Base-by-base conservation (phyloP, 768 basidiomycete genomes). In the Scleroderma citrinum region DNA sequence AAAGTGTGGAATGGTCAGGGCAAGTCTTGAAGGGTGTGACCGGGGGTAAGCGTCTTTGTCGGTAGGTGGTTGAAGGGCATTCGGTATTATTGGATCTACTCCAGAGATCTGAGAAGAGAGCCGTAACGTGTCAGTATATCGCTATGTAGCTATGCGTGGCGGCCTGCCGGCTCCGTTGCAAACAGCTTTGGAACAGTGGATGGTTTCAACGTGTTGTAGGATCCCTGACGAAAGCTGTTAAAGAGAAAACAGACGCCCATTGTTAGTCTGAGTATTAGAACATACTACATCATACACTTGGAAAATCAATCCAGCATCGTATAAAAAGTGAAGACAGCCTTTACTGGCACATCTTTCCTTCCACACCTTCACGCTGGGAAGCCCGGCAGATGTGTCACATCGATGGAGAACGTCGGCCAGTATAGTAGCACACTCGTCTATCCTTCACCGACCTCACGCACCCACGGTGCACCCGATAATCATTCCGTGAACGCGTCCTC, bases 371-470 rank as follows among this genome's bases (percentile, higher is more conserved):
- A 50, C 59, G 49, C 51, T 56, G 50, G 54, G 52, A 54, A 29
- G 13, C 51, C 58, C 38, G 59, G 62, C 65, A 61, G 64, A 69
- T 67, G 65, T 57, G 61, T 69, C 63, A 62, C 60, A 63, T 59
- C 65, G 59, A 67, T 67, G 65, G 67, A 67, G 52, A 64, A 66
- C 64, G 66, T 68, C 55, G 64, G 61, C 47, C 67, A 66, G 57
- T 66, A 58, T 45, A 53, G 42, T 46, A 67, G 52, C 44, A 17
- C 66, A 1, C 65, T 68, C 10, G 65, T 67, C 53, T 67, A 67
- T 48, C 62, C 65, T 23, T 51, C 63, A 48, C 56, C 65, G 39
- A 58, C 67, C 0, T 44, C 53, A 55, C 50, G 50, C 53, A 44
- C 53, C 17, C 55, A 51, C 32, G 56, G 54, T 47, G 42, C 39